Conservation (phyloP, 2,329 filamentous ascomycete genomes). For the Ophiostoma sp. region DNA sequence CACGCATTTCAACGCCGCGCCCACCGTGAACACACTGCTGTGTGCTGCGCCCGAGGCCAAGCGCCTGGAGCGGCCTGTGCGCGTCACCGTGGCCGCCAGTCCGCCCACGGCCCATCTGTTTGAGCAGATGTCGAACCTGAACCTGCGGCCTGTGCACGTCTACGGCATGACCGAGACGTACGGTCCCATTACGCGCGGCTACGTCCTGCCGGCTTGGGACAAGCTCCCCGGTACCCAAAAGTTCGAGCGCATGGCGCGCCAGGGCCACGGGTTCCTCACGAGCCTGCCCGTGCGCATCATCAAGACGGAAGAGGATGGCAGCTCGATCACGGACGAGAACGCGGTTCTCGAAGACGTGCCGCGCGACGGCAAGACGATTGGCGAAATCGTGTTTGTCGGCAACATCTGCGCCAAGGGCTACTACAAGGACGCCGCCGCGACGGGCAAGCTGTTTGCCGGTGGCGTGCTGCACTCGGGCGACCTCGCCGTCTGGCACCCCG, state of each 20-base stretch:
- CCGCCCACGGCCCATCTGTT: slow-evolving; percentile 88
- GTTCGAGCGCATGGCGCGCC: slow-evolving; percentile 84
- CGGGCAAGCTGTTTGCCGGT: slow-evolving; percentile 77
- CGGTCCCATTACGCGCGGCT: slow-evolving; percentile 91
- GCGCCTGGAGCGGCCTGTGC: slow-evolving; percentile 62
- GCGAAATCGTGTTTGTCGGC: slow-evolving; percentile 66
- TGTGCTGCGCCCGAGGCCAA: slow-evolving; percentile 74
- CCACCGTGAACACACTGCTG: slow-evolving; percentile 91
- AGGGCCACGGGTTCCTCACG: slow-evolving; percentile 86
- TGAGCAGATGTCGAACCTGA: slow-evolving; percentile 81
- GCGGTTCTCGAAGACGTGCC: slow-evolving; percentile 50
- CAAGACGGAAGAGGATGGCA: slow-evolving; percentile 62
- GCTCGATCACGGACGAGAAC: background rate
- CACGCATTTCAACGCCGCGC: slow-evolving; percentile 93
- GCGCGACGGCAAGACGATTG: slow-evolving; percentile 46
- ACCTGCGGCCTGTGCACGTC: slow-evolving; percentile 85
- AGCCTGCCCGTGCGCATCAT: slow-evolving; percentile 76
- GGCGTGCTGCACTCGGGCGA: slow-evolving; percentile 87
- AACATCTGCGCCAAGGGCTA: slow-evolving; percentile 93
- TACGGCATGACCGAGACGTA: slow-evolving; percentile 90
- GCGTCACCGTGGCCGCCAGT: slow-evolving; percentile 86
- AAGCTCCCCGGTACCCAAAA: slow-evolving; percentile 65
- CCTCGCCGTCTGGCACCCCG: slow-evolving; percentile 85
- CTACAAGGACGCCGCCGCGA: slow-evolving; percentile 83
- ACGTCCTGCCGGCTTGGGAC: slow-evolving; percentile 83